phyloP scores from a whole-genome alignment of 2,329 filamentous ascomycete genomes.

The Diplodia corticola region DNA sequence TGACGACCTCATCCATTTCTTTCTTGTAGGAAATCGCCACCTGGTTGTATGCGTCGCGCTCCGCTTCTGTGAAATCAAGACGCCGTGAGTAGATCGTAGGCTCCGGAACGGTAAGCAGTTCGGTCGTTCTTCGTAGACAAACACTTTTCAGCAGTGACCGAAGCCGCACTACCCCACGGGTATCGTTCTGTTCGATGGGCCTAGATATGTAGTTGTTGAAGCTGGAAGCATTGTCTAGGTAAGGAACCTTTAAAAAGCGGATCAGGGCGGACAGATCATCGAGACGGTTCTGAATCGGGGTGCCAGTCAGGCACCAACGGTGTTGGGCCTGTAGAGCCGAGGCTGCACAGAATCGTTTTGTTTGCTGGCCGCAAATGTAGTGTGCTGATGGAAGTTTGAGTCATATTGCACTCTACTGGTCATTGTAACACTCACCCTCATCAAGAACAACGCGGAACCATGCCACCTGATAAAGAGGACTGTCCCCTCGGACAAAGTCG shows the following conservation, averaged over 20 bases:
- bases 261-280: constrained; percentile 28
- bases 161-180: not conserved
- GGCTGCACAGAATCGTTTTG: constrained; percentile 45
- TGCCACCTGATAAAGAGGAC: not conserved
- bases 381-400: constrained; percentile 41
- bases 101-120: not conserved
- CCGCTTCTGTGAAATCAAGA: not conserved
- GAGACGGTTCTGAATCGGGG: constrained; percentile 33
- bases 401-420: not conserved
- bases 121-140: not conserved
- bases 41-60: not conserved
- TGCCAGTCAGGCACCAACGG: constrained; percentile 57
- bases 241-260: constrained; percentile 29
- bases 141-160: not conserved
- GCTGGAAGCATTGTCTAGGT: constrained; percentile 18
- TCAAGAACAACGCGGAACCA: constrained; percentile 3
- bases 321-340: constrained; percentile 42
- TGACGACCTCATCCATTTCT: not conserved
- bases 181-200: not conserved
- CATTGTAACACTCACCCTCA: not conserved
- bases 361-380: constrained; percentile 47
- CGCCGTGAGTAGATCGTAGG: not conserved
- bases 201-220: constrained; percentile 22
- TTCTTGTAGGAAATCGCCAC: not conserved
- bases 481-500: not conserved